Evolutionary conservation across 2,329 filamentous ascomycete genomes (phyloP).

Genomic region (Stagonosporopsis cucurbitacearum): DNA sequence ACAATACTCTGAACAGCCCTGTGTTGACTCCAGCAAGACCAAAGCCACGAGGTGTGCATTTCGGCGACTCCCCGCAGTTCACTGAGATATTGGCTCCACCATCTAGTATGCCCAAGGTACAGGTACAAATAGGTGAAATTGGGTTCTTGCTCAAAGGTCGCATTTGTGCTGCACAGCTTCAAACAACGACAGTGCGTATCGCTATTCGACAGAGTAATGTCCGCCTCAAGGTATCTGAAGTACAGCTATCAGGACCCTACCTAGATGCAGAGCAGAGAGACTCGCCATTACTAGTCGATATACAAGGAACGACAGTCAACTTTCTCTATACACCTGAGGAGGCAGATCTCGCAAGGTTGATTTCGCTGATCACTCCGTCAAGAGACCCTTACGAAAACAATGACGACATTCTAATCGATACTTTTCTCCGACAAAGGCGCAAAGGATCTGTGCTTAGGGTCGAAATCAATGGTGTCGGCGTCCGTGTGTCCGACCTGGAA

Average conservation of each 20-base stretch:
- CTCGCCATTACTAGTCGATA: conserved; percentile 67
- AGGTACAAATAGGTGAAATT: conserved; percentile 77
- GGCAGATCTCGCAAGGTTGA: conserved; percentile 77
- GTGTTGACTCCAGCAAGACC: conserved; percentile 37
- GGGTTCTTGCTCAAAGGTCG: conserved; percentile 78
- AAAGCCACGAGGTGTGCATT: conserved; percentile 61
- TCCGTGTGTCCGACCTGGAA: conserved; percentile 67
- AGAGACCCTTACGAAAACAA: conserved; percentile 88
- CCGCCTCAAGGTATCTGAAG: conserved; percentile 74
- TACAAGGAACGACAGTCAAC: conserved; percentile 71
- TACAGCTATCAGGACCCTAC: conserved; percentile 76
- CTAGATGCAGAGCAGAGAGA: conserved; percentile 60
- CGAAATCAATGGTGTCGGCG: conserved; percentile 68
- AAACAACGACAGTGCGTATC: conserved; percentile 82
- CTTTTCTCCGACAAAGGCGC: conserved; percentile 80
- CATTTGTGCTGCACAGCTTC: conserved; percentile 74
- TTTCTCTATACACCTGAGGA: conserved; percentile 77
- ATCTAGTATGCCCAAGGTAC: conserved; percentile 64
- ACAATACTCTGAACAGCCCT: conserved; percentile 59
- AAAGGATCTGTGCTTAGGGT: conserved; percentile 84
- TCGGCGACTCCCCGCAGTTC: conserved; percentile 56
- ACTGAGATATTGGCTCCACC: conserved; percentile 21
- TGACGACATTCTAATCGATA: conserved; percentile 95
- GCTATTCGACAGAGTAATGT: conserved; percentile 76
- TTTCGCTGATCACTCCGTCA: conserved; percentile 88